Evolutionary conservation across 345 rosid species (phyloP).

Genomic region (Gossypium rotundifolium): DNA sequence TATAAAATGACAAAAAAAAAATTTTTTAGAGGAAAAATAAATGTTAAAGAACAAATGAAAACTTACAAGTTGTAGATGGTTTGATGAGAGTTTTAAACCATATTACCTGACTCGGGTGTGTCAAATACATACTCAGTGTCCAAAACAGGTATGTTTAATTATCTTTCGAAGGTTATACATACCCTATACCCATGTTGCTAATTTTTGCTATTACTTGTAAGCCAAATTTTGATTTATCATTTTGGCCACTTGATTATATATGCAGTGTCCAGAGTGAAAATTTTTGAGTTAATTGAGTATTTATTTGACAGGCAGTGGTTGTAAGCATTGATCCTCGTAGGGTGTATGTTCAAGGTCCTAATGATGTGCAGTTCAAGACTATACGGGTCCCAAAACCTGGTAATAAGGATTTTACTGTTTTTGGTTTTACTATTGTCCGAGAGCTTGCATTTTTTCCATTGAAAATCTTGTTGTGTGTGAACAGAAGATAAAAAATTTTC

Average conservation of each 20-base stretch:
- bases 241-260: not conserved
- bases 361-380: slow-evolving; percentile 68
- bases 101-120: not conserved
- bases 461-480: not conserved
- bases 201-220: not conserved
- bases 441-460: not conserved
- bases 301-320: slow-evolving; percentile 79
- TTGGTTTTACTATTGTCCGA: slow-evolving; percentile 1
- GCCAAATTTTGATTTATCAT: not conserved
- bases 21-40: not conserved
- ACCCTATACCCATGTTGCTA: not conserved
- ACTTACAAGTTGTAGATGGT: not conserved
- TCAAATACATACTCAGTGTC: not conserved
- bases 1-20: not conserved
- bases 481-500: not conserved
- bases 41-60: not conserved
- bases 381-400: slow-evolving; percentile 63
- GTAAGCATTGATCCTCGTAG: slow-evolving; percentile 96
- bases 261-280: not conserved
- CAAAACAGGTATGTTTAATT: not conserved
- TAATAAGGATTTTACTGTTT: slow-evolving; percentile 16
- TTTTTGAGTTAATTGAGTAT: slow-evolving; percentile 1
- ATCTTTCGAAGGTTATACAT: not conserved
- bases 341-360: slow-evolving; percentile 62
- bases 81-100: not conserved